These are phyloP conservation scores for Emmonsia crescens DNA, from an alignment of 2,329 filamentous ascomycete species.

Conservation along the genomic window DNA sequence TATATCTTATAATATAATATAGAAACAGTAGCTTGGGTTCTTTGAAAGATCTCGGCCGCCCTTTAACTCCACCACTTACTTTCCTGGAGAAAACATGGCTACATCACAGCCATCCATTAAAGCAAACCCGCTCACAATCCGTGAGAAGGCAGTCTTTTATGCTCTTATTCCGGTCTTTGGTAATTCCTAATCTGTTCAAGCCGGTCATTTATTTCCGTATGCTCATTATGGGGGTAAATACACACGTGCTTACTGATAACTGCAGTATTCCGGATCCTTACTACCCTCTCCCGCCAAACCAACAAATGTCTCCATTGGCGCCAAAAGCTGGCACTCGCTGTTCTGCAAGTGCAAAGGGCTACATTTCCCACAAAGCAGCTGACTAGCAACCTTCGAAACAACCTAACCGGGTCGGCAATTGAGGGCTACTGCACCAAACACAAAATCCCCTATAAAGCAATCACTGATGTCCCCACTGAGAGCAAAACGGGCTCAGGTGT, in stretches of 20 bases:
- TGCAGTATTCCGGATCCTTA: not conserved
- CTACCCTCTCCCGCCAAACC: not conserved
- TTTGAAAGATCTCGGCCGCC: not conserved
- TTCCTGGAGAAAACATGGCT: not conserved
- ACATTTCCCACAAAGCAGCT: not conserved
- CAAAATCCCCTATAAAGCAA: not conserved
- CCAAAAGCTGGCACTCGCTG: not conserved
- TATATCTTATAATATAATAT: not conserved
- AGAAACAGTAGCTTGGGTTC: not conserved
- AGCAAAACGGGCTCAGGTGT: not conserved
- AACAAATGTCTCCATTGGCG: slow-evolving; percentile 1
- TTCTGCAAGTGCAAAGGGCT: not conserved
- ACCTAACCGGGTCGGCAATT: not conserved
- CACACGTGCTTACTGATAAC: not conserved
- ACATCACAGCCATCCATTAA: not conserved
- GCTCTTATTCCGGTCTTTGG: not conserved
- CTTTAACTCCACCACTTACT: not conserved
- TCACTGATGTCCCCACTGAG: not conserved
- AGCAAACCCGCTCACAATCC: not conserved
- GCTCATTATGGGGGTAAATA: not conserved
- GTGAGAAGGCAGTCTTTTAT: not conserved
- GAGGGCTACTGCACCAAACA: not conserved
- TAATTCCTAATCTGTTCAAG: not conserved
- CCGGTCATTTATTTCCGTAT: not conserved
- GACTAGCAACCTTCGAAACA: not conserved